Evolutionary conservation across 2,329 filamentous ascomycete genomes (phyloP).

Genomic region (Venturia carpophila): DNA sequence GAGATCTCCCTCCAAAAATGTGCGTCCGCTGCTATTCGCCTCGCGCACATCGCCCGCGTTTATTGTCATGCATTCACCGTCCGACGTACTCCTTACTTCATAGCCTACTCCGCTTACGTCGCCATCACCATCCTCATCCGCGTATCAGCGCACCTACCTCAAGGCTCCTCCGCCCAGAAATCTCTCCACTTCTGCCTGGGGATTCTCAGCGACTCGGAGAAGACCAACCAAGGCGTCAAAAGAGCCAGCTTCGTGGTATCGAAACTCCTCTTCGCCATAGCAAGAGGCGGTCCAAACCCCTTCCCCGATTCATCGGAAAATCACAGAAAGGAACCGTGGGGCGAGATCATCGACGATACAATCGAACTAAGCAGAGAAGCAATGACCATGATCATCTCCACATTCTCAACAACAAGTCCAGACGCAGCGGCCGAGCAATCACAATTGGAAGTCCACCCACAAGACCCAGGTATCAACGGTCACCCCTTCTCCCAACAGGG

Average conservation of each 20-base stretch:
- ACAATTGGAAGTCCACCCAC: conserved; percentile 1
- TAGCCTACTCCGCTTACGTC: conserved; percentile 16
- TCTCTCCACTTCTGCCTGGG: conserved; percentile 9
- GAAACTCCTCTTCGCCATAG: conserved; percentile 15
- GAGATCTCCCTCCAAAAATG: neutral
- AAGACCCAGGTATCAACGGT: conserved; percentile 11
- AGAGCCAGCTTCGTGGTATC: conserved; percentile 13
- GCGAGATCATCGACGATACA: conserved; percentile 9
- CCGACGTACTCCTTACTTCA: conserved; percentile 16
- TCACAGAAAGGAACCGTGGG: conserved; percentile 11
- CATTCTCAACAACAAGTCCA: neutral
- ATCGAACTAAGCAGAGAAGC: conserved; percentile 9
- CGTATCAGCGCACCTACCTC: conserved; percentile 4
- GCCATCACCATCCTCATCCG: conserved; percentile 16
- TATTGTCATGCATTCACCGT: conserved; percentile 16
- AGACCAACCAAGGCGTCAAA: conserved; percentile 16
- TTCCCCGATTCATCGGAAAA: neutral
- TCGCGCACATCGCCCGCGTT: conserved; percentile 12
- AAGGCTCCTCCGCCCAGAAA: conserved; percentile 5
- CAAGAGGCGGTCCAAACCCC: conserved; percentile 14
- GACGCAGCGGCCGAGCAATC: conserved; percentile 12
- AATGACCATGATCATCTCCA: conserved; percentile 11
- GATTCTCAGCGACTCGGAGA: conserved; percentile 9
- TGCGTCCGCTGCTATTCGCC: conserved; percentile 9
- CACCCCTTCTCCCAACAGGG: neutral